Evolutionary conservation across 768 basidiomycete genomes (phyloP).

Genomic region (Sarcomyxa edulis): DNA sequence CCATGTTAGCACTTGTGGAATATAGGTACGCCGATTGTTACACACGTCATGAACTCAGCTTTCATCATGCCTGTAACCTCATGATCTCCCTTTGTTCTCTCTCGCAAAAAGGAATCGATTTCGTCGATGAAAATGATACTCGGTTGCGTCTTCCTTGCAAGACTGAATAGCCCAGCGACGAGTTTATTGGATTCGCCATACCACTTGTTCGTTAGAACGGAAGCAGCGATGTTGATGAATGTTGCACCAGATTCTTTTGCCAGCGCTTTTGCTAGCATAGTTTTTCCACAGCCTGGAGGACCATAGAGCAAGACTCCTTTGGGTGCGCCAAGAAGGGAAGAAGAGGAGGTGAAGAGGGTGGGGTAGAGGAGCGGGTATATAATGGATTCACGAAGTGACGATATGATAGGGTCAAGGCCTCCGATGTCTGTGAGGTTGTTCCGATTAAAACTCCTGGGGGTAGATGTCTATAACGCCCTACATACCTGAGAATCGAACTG

Average conservation of each 20-base stretch:
- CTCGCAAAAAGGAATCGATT: constrained; percentile 92
- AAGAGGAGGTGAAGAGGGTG: constrained; percentile 75
- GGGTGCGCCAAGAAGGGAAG: constrained; percentile 82
- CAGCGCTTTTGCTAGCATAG: constrained; percentile 97
- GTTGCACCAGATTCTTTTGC: constrained; percentile 97
- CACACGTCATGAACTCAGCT: constrained; percentile 90
- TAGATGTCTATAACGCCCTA: not conserved
- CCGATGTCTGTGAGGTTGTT: constrained; percentile 89
- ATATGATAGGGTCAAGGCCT: constrained; percentile 86
- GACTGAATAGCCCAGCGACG: constrained; percentile 88
- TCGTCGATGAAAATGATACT: constrained; percentile 99
- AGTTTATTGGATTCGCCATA: constrained; percentile 93
- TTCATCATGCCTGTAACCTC: constrained; percentile 99
- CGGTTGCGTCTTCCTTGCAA: constrained; percentile 91
- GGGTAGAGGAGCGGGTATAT: constrained; percentile 94
- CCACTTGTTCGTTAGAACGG: constrained; percentile 76
- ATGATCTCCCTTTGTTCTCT: constrained; percentile 84
- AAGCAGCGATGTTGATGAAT: constrained; percentile 85
- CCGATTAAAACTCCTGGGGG: too few relatives aligned
- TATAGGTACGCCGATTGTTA: constrained; percentile 8
- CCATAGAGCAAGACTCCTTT: constrained; percentile 96
- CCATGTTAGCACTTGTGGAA: not conserved
- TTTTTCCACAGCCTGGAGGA: constrained; percentile 98
- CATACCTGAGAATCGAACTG: constrained; percentile 68
- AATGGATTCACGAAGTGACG: constrained; percentile 88